Evolutionary conservation across 257 asterid species (phyloP).

Genomic region (Henckelia pumila): DNA sequence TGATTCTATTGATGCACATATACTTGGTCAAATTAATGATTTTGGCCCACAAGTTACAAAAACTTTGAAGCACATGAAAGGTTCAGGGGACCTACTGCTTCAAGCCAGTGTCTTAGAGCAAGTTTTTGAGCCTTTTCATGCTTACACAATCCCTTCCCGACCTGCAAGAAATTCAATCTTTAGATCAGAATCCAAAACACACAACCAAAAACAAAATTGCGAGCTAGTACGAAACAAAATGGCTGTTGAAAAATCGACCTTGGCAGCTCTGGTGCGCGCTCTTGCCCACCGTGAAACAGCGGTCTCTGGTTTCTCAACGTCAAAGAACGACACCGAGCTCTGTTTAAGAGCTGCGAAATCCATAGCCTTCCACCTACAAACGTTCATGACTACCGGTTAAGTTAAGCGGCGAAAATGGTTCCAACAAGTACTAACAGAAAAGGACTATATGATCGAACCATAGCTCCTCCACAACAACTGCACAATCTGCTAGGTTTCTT

Average conservation of each 20-base stretch:
- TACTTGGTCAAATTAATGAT: too few relatives aligned
- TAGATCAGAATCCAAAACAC: not conserved
- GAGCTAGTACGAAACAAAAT: not conserved
- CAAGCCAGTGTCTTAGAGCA: conserved; percentile 94
- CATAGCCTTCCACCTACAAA: conserved; percentile 89
- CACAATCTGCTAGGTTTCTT: conserved; percentile 92
- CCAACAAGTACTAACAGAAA: not conserved
- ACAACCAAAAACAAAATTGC: not conserved
- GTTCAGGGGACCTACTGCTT: conserved; percentile 64
- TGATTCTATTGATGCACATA: not conserved
- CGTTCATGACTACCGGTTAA: conserved; percentile 10
- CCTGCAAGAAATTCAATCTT: conserved; percentile 42
- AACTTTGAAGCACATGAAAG: not conserved
- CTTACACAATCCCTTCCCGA: conserved; percentile 91
- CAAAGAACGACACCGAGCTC: conserved; percentile 83
- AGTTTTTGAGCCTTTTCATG: conserved; percentile 91
- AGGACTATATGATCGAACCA: conserved; percentile 46
- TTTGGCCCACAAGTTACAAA: too few relatives aligned
- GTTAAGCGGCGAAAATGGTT: not conserved
- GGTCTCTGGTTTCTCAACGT: conserved; percentile 73
- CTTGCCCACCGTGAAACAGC: conserved; percentile 95
- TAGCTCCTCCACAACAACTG: conserved; percentile 92
- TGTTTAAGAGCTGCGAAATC: conserved; percentile 76
- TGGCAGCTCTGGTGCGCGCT: conserved; percentile 89
- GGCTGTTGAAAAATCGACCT: conserved; percentile 29